These are phyloP conservation scores for Solanum dulcamara DNA, from an alignment of 257 asterid species.

Conservation along the genomic window DNA sequence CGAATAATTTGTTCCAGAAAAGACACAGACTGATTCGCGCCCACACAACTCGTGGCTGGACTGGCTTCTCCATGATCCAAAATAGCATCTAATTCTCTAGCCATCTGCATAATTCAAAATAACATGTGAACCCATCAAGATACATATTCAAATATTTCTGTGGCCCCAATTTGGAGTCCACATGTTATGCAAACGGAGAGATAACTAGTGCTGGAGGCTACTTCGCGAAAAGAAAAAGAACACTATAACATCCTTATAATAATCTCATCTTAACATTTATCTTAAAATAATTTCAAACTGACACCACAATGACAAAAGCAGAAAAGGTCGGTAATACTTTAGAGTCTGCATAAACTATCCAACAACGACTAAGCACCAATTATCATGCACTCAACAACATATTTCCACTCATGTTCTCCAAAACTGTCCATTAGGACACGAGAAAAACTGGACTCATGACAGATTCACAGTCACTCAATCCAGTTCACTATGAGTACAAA, in stretches of 20 bases:
- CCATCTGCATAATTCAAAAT: slow-evolving; percentile 58
- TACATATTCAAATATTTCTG: not conserved
- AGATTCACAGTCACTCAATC: not conserved
- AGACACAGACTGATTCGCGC: slow-evolving; percentile 50
- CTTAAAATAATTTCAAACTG: not conserved
- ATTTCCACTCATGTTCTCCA: not conserved
- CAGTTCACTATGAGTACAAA: not conserved
- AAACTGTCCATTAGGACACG: not conserved
- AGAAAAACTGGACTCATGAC: not conserved
- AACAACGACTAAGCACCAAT: not conserved
- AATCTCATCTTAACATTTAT: not conserved
- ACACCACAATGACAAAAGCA: not conserved
- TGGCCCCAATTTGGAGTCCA: not conserved
- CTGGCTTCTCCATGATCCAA: slow-evolving; percentile 79
- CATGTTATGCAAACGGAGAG: not conserved
- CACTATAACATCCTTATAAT: not conserved
- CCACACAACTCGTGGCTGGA: slow-evolving; percentile 47
- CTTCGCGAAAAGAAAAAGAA: not conserved
- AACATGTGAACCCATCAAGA: not conserved
- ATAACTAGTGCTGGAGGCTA: not conserved
- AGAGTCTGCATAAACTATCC: not conserved
- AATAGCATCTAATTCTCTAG: slow-evolving; percentile 73
- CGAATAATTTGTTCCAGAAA: slow-evolving; percentile 56
- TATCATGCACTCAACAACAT: not conserved
- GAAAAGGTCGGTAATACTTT: not conserved